Evolutionary conservation across 805 yeast species (phyloP), one percentile per base, ranked within the genome.

Genomic region (Metschnikowia lochheadii): DNA sequence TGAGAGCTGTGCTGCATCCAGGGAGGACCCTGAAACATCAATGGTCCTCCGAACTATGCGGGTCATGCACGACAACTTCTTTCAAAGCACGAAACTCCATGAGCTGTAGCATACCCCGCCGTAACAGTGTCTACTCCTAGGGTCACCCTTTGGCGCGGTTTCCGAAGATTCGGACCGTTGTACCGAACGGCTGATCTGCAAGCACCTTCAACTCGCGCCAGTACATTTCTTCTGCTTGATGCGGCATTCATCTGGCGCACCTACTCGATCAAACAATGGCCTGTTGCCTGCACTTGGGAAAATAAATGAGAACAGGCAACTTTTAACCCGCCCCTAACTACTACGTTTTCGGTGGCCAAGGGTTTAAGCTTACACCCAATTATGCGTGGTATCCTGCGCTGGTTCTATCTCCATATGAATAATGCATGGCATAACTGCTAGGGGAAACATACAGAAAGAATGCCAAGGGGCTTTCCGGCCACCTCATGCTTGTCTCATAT

Each of bases 131-230:
- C n/a, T 23, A 23, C 41, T 6, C 31, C 31, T 14, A 39, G 5
- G 41, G 18, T 23, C 29, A 23, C 17, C 29, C 32, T 21, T 39
- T 14, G 32, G 41, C 41, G 41, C 31, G 32, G 21, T 6, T n/a
- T 14, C 41, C 41, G 41, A 39, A n/a, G 41, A 11, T 21, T 39
- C 41, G 32, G 41, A 23, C 32, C 32, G 31, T 39, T 39, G 41
- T 15, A 23, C 32, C 41, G 31, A 39, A 39, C 41, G 41, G 41
- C 41, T 39, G 32, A 39, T 20, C 41, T 39, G 41, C 41, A 39
- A 39, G 32, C 29, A n/a, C 31, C 41, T 13, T 21, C 41, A 39
- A 23, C 41, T 23, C 41, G 41, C 41, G 32, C 31, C 41, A 14
- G 17, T 39, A 39, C 32, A 39, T 17, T 40, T 40, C 21, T 40